Conservation (phyloP, 2,329 filamentous ascomycete species). For the Curvularia spicifera region DNA sequence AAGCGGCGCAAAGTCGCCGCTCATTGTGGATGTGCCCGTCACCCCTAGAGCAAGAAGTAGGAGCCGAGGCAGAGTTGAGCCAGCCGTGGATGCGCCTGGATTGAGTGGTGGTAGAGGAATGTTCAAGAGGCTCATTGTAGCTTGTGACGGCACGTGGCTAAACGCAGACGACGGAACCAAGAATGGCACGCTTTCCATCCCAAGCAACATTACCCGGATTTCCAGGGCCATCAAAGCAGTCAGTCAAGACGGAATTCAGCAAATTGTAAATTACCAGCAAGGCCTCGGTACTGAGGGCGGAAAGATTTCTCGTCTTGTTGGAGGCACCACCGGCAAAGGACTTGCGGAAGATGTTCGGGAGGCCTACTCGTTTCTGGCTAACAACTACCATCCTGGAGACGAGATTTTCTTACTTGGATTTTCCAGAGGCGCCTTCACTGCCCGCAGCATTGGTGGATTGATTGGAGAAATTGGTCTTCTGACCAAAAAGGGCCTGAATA, state of each 20-base stretch:
- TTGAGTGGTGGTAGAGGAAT: slow-evolving; percentile 47
- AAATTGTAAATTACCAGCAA: slow-evolving; percentile 60
- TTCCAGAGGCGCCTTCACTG: slow-evolving; percentile 57
- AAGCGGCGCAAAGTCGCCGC: slow-evolving; percentile 36
- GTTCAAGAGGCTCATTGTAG: slow-evolving; percentile 51
- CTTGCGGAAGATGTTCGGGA: slow-evolving; percentile 57
- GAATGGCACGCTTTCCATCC: slow-evolving; percentile 53
- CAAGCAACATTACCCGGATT: slow-evolving; percentile 59
- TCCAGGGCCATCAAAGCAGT: slow-evolving; percentile 57
- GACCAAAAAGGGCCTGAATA: slow-evolving; percentile 55
- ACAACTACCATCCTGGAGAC: slow-evolving; percentile 60
- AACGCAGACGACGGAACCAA: slow-evolving; percentile 56
- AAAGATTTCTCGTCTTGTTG: slow-evolving; percentile 51
- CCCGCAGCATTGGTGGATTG: slow-evolving; percentile 51
- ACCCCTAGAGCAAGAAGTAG: slow-evolving; percentile 35
- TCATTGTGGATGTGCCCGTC: slow-evolving; percentile 36
- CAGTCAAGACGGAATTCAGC: slow-evolving; percentile 56
- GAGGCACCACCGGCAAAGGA: slow-evolving; percentile 54
- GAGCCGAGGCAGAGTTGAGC: slow-evolving; percentile 32
- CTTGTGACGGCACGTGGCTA: slow-evolving; percentile 56
- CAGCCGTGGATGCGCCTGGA: slow-evolving; percentile 39
- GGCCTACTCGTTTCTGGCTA: slow-evolving; percentile 59
- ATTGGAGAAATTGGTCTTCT: slow-evolving; percentile 56
- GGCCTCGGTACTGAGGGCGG: slow-evolving; percentile 56
- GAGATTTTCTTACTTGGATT: slow-evolving; percentile 58